These are phyloP conservation scores for Backusella westeae DNA, from an alignment of 192 early-diverging fungal species.

Conservation along the genomic window DNA sequence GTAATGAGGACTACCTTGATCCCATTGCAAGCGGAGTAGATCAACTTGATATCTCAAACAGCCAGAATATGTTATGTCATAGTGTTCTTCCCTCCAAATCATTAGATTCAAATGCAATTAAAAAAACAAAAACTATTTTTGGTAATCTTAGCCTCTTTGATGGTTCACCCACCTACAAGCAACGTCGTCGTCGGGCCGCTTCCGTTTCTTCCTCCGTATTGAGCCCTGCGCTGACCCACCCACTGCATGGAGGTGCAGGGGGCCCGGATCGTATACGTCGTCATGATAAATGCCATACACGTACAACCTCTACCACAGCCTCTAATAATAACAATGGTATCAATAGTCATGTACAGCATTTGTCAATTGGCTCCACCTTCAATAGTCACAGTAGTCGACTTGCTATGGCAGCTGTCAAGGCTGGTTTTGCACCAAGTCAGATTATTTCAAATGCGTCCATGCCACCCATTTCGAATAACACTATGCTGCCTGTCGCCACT, in stretches of 20 bases:
- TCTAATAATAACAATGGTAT: not conserved
- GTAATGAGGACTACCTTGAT: conserved; percentile 2
- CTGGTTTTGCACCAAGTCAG: conserved; percentile 11
- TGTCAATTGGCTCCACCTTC: not conserved
- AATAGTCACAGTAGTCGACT: conserved; percentile 16
- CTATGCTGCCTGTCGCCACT: conserved; percentile 1
- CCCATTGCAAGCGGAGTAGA: conserved; percentile 16
- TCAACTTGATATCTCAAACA: conserved; percentile 21
- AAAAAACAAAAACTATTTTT: conserved; percentile 38
- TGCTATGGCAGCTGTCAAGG: conserved; percentile 25
- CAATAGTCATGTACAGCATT: not conserved
- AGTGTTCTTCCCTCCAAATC: conserved; percentile 19
- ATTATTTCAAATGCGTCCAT: not conserved
- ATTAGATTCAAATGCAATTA: conserved; percentile 30
- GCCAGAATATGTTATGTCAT: conserved; percentile 17
- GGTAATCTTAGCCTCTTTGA: conserved; percentile 65
- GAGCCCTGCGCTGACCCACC: not conserved
- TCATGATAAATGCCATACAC: conserved; percentile 23
- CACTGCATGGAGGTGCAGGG: conserved; percentile 3
- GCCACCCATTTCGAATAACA: not conserved
- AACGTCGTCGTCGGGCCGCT: conserved; percentile 59
- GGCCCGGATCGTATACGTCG: conserved; percentile 28
- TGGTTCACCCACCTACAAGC: conserved; percentile 71
- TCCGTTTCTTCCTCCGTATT: conserved; percentile 32
- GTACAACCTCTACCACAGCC: conserved; percentile 20